Evolutionary conservation across 2,329 filamentous ascomycete species (phyloP), one percentile per base, ranked within the genome.

Genomic region (Aureobasidium zeae): DNA sequence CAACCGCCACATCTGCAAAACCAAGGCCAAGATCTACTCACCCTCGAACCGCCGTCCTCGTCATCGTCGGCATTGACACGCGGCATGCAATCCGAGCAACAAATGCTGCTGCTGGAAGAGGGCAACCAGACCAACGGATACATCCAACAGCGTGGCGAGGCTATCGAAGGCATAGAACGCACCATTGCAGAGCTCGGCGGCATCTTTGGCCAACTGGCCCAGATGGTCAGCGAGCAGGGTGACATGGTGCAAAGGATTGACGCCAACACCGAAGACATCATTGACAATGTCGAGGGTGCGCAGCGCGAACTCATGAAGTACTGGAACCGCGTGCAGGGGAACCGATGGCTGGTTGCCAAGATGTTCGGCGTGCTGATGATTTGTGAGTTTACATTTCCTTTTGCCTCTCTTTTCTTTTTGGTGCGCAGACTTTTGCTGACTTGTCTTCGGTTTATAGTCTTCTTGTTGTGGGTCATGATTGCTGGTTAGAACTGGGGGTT

Each of bases 181-280:
- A 98, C 91, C 1, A 98, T 98, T 54, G 79, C 77, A 50, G 91
- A 98, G 61, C 72, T 98, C 1, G 91, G 91, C 20, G 73, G 82
- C 11, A 95, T 95, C 49, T 96, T 96, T 61, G 86, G 87, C 7
- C 89, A 98, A 63, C 69, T 98, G 37, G 89, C 91, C 25, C 81
- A 86, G 53, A 96, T 98, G 91, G 91, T 98, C 21, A 86, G 83
- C 44, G 89, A 98, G 63, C 91, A 98, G 66, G 86, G 85, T 49
- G 91, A 95, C 65, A 94, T 94, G 83, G 94, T 98, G 52, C 86
- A 96, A 65, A 75, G 89, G 37, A 95, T 95, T 58, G 89, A 96
- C 57, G 89, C 89, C 52, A 95, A 96, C 63, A 95, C 89, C 1
- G 91, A 98, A 58, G 88, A 95, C 55, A 86, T 98, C 5, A 89